phyloP scores from a whole-genome alignment of 441 rosid genomes.

The Erodium texanum region DNA sequence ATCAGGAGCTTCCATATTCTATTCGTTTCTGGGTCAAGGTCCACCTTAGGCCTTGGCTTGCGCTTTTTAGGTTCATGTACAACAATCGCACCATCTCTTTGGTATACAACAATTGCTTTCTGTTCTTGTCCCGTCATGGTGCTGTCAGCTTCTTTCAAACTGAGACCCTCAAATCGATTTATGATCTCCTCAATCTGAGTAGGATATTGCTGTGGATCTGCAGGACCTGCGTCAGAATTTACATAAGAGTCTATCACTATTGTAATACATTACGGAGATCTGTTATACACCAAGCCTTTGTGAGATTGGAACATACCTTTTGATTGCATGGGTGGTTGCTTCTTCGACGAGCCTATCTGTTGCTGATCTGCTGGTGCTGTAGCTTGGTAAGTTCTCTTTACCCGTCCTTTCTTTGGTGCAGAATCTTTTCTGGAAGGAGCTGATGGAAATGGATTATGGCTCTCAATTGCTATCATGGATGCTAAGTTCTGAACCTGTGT shows the following conservation, averaged over 20 bases:
- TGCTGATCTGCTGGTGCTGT: slow-evolving; percentile 25
- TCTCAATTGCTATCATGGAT: slow-evolving; percentile 20
- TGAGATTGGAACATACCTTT: slow-evolving; percentile 38
- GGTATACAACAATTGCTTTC: slow-evolving; percentile 50
- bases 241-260: slow-evolving; percentile 17
- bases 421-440: slow-evolving; percentile 27
- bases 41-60: slow-evolving; percentile 78
- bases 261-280: slow-evolving; percentile 14
- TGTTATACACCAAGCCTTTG: slow-evolving; percentile 14
- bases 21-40: slow-evolving; percentile 78
- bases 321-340: slow-evolving; percentile 26
- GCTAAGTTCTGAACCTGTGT: slow-evolving; percentile 23
- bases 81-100: slow-evolving; percentile 46
- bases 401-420: slow-evolving; percentile 23
- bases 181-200: slow-evolving; percentile 40
- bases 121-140: slow-evolving; percentile 26
- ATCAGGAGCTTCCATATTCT: slow-evolving; percentile 82
- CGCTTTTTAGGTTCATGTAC: slow-evolving; percentile 47
- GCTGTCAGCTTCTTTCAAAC: slow-evolving; percentile 28
- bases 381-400: slow-evolving; percentile 17
- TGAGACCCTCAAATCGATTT: slow-evolving; percentile 36
- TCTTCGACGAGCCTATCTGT: slow-evolving; percentile 20
- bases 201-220: slow-evolving; percentile 23
- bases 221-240: slow-evolving; percentile 32
- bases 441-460: slow-evolving; percentile 26